These are phyloP conservation scores for Salinomyces thailandicus DNA, from an alignment of 2,329 filamentous ascomycete genomes.

Conservation along the genomic window DNA sequence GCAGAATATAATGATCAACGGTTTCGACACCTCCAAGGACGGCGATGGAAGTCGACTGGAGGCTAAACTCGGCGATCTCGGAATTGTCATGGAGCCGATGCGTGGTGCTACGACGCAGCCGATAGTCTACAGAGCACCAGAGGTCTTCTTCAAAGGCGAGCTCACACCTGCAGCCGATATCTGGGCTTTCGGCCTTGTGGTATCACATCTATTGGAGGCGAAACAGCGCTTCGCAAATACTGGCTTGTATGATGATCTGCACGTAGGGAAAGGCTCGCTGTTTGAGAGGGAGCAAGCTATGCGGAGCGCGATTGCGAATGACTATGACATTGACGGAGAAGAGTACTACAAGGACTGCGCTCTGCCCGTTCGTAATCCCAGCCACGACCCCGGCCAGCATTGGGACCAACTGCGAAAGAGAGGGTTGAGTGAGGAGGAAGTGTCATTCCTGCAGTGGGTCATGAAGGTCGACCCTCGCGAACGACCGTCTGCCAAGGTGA, in stretches of 20 bases:
- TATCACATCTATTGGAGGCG: slow-evolving; percentile 22
- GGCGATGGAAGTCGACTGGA: slow-evolving; percentile 11
- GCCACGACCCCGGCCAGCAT: slow-evolving; percentile 11
- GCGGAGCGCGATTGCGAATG: slow-evolving; percentile 14
- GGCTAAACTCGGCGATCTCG: slow-evolving; percentile 20
- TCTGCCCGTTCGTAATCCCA: slow-evolving; percentile 10
- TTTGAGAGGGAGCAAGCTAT: slow-evolving; percentile 13
- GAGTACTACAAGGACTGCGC: slow-evolving; percentile 15
- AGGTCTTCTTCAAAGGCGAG: slow-evolving; percentile 21
- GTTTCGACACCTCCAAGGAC: slow-evolving; percentile 12
- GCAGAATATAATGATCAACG: slow-evolving; percentile 21
- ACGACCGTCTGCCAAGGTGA: slow-evolving; percentile 16
- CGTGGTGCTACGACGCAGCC: slow-evolving; percentile 18
- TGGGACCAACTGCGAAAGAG: slow-evolving; percentile 15
- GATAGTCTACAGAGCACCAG: slow-evolving; percentile 20
- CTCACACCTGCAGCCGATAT: slow-evolving; percentile 20
- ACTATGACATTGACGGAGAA: slow-evolving; percentile 18
- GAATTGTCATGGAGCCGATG: slow-evolving; percentile 18
- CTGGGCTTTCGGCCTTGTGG: slow-evolving; percentile 21
- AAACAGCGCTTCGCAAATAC: slow-evolving; percentile 14
- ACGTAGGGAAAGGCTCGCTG: slow-evolving; percentile 7
- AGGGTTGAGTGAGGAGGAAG: slow-evolving; percentile 15
- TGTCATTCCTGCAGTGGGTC: slow-evolving; percentile 18
- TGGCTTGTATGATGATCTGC: slow-evolving; percentile 19
- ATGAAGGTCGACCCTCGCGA: slow-evolving; percentile 16